Base-by-base conservation (phyloP, 441 rosid species). In the Corymbia calophylla region DNA sequence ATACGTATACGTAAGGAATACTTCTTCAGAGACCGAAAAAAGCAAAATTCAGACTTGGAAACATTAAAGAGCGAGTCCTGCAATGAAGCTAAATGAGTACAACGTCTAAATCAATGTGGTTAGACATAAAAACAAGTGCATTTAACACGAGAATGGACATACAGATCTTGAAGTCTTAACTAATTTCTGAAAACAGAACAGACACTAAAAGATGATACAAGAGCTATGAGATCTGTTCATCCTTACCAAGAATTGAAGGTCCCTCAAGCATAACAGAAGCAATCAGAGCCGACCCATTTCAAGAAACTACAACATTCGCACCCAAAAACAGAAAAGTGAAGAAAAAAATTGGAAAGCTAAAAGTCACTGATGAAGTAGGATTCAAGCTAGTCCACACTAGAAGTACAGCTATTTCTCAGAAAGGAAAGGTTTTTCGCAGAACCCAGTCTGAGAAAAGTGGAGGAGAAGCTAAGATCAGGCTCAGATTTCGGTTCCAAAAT, bases 11-110 rank as follows among this genome's bases (percentile, higher is more conserved):
- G 88, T 82, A 88, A 89, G 87, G 53, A 86, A 87, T 60, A 89
- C 89, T 88, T 51, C 58, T 60, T 56, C 73, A 77, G 51, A 77
- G 84, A 77, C 87, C 87, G 81, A 88, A 88, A 84, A 91, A 53
- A 53, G 89, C 86, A 90, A 39, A 56, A 77, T 44, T 25, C 47
- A n/a, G 1, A 44, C 84, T 77, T 44, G 84, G 62, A 89, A 62
- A 85, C 88, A 88, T 60, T 62, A 86, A 53, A 18, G 39, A 64
- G 55, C 51, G 16, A 90, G 60, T 47, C n/a, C 51, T 68, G 51
- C 58, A 32, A 21, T 21, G 88, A 47, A 81, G 89, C 32, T 87
- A 25, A 1, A 9, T 7, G 86, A 87, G 77, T 80, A 23, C 23
- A 25, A 44, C 44, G 53, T 23, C 51, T 44, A 77, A 77, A 77